phyloP scores from a whole-genome alignment of 768 basidiomycete genomes.

The Lentinula edodes region DNA sequence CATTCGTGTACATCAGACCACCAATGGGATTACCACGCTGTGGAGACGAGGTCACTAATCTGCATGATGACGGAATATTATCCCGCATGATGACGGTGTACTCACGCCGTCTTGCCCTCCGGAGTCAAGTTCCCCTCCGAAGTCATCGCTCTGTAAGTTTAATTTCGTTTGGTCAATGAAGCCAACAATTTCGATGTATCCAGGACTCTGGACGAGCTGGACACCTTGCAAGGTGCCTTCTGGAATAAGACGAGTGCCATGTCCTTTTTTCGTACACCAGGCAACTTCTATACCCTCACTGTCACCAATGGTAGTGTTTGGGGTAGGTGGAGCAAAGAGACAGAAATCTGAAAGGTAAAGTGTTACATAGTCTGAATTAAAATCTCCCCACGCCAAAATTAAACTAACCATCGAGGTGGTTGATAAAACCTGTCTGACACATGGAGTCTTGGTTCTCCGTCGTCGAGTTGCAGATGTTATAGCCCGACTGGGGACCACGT shows the following conservation, averaged over 20 bases:
- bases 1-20: conserved; percentile 44
- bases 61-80: background rate
- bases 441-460: conserved; percentile 53
- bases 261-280: conserved; percentile 59
- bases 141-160: conserved; percentile 44
- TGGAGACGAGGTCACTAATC: background rate
- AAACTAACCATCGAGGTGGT: conserved; percentile 46
- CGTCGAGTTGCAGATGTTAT: conserved; percentile 64
- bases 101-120: conserved; percentile 56
- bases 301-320: conserved; percentile 49
- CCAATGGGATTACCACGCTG: conserved; percentile 57
- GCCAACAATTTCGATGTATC: conserved; percentile 53
- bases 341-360: conserved; percentile 44
- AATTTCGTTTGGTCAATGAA: conserved; percentile 51
- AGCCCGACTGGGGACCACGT: conserved; percentile 45
- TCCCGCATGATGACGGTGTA: background rate
- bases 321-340: conserved; percentile 44
- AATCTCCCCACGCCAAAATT: background rate
- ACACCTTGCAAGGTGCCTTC: conserved; percentile 48
- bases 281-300: conserved; percentile 59
- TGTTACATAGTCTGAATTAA: background rate
- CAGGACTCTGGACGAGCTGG: conserved; percentile 48
- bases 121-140: conserved; percentile 68
- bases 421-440: conserved; percentile 59
- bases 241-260: conserved; percentile 62